Percentiles rank a stretch among this genome's conserved stretches.
phyloP scores from a whole-genome alignment of 2,329 filamentous ascomycete genomes.

The Cryphonectria naterciae region DNA sequence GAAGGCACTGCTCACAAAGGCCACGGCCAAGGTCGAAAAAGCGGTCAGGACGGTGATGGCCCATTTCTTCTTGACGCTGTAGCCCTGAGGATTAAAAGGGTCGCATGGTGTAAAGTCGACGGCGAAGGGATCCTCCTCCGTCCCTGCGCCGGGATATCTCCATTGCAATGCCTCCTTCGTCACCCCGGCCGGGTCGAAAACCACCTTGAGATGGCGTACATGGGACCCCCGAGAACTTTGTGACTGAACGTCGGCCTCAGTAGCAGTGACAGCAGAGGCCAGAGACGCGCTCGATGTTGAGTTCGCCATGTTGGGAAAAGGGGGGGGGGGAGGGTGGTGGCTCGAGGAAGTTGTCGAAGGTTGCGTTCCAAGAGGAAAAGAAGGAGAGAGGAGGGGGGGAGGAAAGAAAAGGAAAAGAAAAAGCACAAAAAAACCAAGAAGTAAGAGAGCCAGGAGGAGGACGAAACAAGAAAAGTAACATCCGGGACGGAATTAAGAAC shows the following conservation, averaged over 20 bases:
- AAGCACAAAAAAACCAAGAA: not conserved
- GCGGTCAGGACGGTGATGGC: slow-evolving; percentile 65
- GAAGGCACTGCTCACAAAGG: slow-evolving; percentile 72
- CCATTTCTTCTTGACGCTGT: slow-evolving; percentile 65
- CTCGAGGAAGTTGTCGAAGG: slow-evolving; percentile 5
- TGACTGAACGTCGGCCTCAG: slow-evolving; percentile 49
- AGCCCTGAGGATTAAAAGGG: slow-evolving; percentile 68
- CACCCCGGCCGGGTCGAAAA: slow-evolving; percentile 62
- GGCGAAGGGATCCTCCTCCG: slow-evolving; percentile 67
- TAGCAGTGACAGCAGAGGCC: slow-evolving; percentile 39
- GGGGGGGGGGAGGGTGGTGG: not conserved
- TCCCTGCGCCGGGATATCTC: slow-evolving; percentile 64
- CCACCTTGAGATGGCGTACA: slow-evolving; percentile 53
- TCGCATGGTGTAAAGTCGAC: slow-evolving; percentile 72
- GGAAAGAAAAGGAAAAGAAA: not conserved
- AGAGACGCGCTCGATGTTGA: slow-evolving; percentile 23
- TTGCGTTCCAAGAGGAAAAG: slow-evolving; percentile 6
- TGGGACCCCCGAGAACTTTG: slow-evolving; percentile 34
- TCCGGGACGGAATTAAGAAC: not conserved
- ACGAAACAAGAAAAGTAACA: not conserved
- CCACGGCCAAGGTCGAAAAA: slow-evolving; percentile 68
- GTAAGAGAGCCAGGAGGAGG: not conserved
- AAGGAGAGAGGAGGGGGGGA: not conserved
- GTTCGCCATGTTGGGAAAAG: slow-evolving; percentile 22
- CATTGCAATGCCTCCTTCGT: slow-evolving; percentile 60